phyloP scores from a whole-genome alignment of 2,329 filamentous ascomycete species.

The Colletotrichum viniferum region DNA sequence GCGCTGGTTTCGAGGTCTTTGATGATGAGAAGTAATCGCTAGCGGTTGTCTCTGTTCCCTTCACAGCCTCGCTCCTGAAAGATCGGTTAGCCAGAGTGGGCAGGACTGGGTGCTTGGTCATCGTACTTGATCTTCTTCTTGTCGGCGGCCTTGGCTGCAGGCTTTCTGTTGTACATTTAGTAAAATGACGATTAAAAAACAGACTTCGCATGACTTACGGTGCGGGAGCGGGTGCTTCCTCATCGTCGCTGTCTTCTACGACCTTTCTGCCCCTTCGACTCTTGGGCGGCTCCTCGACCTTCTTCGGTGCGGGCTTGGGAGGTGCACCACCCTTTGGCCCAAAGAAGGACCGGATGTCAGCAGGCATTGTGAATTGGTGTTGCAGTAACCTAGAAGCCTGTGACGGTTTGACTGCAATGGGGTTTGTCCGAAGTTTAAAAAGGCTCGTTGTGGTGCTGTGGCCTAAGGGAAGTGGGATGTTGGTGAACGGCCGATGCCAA shows the following conservation, averaged over 20 bases:
- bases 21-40: conserved; percentile 61
- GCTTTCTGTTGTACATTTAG: conserved; percentile 7
- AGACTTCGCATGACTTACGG: not conserved
- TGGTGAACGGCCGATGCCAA: not conserved
- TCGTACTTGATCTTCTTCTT: conserved; percentile 62
- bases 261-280: conserved; percentile 66
- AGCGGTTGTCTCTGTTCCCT: conserved; percentile 57
- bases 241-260: conserved; percentile 81
- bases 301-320: conserved; percentile 51
- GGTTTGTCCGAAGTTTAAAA: not conserved
- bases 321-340: conserved; percentile 71
- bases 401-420: not conserved
- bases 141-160: conserved; percentile 41
- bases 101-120: not conserved
- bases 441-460: not conserved
- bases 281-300: conserved; percentile 48
- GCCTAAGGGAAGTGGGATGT: not conserved
- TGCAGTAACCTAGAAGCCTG: not conserved
- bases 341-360: conserved; percentile 91
- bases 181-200: not conserved
- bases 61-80: conserved; percentile 43
- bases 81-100: conserved; percentile 7
- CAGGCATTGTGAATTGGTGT: conserved; percentile 62
- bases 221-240: conserved; percentile 55
- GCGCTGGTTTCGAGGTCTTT: conserved; percentile 41